Conservation (phyloP, 345 rosid genomes). For the Aegle marmelos region DNA sequence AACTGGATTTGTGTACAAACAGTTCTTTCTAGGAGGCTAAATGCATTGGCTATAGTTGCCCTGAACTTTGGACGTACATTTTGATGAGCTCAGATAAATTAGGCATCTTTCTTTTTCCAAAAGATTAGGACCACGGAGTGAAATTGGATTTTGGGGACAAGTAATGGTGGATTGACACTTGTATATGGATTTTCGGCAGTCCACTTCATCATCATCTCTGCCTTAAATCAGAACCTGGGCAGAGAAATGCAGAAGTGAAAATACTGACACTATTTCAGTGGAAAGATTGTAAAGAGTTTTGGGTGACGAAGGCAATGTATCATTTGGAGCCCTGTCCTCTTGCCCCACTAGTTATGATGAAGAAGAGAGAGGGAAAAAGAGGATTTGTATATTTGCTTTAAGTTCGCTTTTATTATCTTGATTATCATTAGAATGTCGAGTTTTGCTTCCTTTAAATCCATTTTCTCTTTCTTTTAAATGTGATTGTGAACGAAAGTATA, state of each 20-base stretch:
- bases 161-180: neutral
- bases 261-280: constrained; percentile 25
- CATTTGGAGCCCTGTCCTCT: constrained; percentile 5
- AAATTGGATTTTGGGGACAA: neutral
- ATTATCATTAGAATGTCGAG: neutral
- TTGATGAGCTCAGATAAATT: neutral
- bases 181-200: neutral
- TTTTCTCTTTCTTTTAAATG: neutral
- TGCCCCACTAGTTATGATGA: constrained; percentile 3
- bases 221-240: constrained; percentile 26
- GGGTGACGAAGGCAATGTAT: constrained; percentile 4
- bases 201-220: constrained; percentile 8
- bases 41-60: neutral
- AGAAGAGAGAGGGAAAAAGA: neutral
- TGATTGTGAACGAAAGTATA: neutral
- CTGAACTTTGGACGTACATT: neutral
- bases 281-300: constrained; percentile 12
- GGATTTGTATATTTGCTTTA: neutral
- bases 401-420: neutral
- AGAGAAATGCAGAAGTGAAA: constrained; percentile 21
- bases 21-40: constrained; percentile 3
- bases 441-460: too few relatives aligned
- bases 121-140: constrained; percentile 28
- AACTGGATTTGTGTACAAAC: neutral
- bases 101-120: constrained; percentile 8